Percentiles rank a stretch among this genome's conserved stretches.
Evolutionary conservation across 139 green algal genomes (phyloP).

Genomic region (Tetradesmus obliquus): DNA sequence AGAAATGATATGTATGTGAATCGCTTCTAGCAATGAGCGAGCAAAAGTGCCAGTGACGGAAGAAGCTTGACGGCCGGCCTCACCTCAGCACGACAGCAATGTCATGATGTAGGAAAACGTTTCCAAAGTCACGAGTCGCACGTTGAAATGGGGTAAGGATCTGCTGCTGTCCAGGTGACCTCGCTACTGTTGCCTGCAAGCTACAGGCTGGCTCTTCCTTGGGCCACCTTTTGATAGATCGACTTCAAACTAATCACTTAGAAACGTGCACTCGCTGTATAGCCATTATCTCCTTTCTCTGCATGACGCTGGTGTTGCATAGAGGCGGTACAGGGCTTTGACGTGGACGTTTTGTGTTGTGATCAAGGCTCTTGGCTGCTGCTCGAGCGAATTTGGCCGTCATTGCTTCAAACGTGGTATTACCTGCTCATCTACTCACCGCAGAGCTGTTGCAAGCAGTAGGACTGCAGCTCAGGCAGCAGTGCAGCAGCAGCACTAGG

Average conservation of each 20-base stretch:
- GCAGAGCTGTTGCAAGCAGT: background rate
- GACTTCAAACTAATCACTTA: background rate
- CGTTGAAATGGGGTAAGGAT: background rate
- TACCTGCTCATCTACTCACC: too few species aligned
- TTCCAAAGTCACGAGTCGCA: too few species aligned
- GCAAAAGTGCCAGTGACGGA: background rate
- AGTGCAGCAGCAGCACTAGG: background rate
- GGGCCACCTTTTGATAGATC: background rate
- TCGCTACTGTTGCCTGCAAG: background rate
- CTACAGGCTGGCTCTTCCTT: background rate
- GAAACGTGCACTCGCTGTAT: background rate
- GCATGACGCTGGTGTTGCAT: background rate
- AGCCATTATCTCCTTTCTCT: background rate
- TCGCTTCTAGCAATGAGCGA: background rate
- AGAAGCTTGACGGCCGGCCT: background rate
- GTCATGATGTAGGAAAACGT: too few species aligned
- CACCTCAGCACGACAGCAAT: background rate
- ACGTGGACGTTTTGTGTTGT: background rate
- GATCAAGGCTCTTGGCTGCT: background rate
- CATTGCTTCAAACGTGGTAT: too few species aligned
- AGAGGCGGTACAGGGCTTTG: background rate
- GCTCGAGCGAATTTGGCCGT: too few species aligned
- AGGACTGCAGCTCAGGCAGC: background rate
- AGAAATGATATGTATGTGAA: background rate
- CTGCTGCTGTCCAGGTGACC: background rate